Evolutionary conservation across 495 filamentous ascomycete species (phyloP), one percentile per base, ranked within the genome.

Genomic region (Darksidea phi): DNA sequence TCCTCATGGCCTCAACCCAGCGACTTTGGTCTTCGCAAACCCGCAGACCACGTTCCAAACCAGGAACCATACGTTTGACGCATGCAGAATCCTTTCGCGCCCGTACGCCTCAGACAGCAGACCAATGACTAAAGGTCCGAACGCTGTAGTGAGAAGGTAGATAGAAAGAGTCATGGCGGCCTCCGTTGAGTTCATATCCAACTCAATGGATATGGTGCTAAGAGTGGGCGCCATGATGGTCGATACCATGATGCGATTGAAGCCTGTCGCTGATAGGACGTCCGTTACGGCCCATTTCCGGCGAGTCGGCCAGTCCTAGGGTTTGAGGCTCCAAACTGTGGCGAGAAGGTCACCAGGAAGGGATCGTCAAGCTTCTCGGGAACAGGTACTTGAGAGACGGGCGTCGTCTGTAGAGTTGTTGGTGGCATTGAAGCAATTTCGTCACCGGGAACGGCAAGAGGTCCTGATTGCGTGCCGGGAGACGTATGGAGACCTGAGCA

Each of bases 91-190:
- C 3, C 32, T 20, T 10, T 54, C 25, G 17, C 71, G 63, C 15
- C 71, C 71, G 47, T 71, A 54, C 12, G 72, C 38, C 55, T 73
- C 71, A 0, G 67, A 68, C 12, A 70, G 41, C 1, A 70, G 71
- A 11, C 70, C 68, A 52, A 67, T 59, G 50, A 71, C n/a, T 0
- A 69, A 6, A 1, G 66, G 67, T 8, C 72, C 72, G 55, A 70
- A 68, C n/a, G 66, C 72, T 26, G 73, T 69, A 5, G 71, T 71
- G 0, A 73, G 64, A 26, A 75, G 64, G 54, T 72, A 75, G 17
- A 75, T 75, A 2, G 81, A 84, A 25, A 85, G 61, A 36, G 75
- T 67, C 57, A 80, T 70, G 11, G 73, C 66, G 1, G 67, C 64
- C 18, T 70, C 65, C 6, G 61, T 51, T 15, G 50, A 32, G 21